These are phyloP conservation scores for Pulicaria dysenterica DNA, from an alignment of 129 eudicot genomes.

Conservation along the genomic window DNA sequence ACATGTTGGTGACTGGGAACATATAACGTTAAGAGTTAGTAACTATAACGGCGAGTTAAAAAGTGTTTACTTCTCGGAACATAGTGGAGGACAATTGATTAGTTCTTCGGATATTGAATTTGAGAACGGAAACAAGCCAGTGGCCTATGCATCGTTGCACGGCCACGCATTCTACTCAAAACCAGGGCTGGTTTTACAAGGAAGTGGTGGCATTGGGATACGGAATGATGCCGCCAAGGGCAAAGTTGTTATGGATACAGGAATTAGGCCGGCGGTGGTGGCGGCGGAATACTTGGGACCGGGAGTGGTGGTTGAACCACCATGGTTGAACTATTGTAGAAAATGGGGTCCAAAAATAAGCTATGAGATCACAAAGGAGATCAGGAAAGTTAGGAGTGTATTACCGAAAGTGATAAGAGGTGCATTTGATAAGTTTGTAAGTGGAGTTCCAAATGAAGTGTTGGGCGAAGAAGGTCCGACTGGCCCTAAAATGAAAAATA, in stretches of 20 bases:
- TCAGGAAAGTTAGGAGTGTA: constrained; percentile 45
- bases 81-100: constrained; percentile 60
- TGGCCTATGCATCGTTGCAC: constrained; percentile 60
- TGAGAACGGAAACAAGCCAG: constrained; percentile 55
- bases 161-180: constrained; percentile 75
- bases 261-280: constrained; percentile 36
- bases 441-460: constrained; percentile 64
- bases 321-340: constrained; percentile 74
- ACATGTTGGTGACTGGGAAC: constrained; percentile 94
- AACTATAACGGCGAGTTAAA: constrained; percentile 66
- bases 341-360: constrained; percentile 86
- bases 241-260: constrained; percentile 52
- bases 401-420: constrained; percentile 52
- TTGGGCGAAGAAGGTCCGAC: constrained; percentile 90
- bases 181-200: constrained; percentile 58
- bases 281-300: constrained; percentile 55
- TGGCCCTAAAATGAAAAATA: constrained; percentile 72
- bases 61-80: constrained; percentile 61
- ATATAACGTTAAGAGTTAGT: constrained; percentile 73
- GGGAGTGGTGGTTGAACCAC: constrained; percentile 47
- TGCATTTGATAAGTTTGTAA: constrained; percentile 47
- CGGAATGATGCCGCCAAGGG: constrained; percentile 65
- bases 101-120: constrained; percentile 49
- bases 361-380: constrained; percentile 54
- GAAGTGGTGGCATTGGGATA: constrained; percentile 65